Base-by-base conservation (phyloP, 176 grass and related monocot species). In the Musa acuminata region DNA sequence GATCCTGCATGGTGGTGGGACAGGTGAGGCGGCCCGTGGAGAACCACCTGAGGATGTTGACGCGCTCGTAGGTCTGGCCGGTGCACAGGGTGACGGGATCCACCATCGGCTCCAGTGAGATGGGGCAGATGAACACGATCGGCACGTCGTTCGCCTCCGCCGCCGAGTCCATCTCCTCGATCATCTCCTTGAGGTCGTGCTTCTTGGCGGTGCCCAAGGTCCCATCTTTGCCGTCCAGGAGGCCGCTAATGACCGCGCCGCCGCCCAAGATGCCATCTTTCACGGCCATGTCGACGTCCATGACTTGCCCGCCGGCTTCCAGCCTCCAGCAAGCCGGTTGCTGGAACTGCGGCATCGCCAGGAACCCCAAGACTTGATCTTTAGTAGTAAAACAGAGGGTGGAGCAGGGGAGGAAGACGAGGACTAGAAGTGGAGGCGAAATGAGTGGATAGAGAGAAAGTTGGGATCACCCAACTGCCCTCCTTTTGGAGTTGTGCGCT, bases 61-160 rank as follows among this genome's bases (percentile, higher is more conserved):
- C 73, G 55, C 92, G 84, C 84, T 96, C 92, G 80, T 96, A 96
- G 19, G 92, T 96, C 80, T 96, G 92, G 9, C 92, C 92, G 48
- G 92, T 96, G 89, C 92, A 96, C 35, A 96, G 92, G 70, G 92
- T 96, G 54, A 89, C 92, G 64, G 92, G 92, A 89, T 96, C 92
- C 80, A 96, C 84, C 92, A 96, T 96, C 9, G 92, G 89, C 55
- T 92, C 92, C 9, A 96, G 89, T 0, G 92, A 96, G 71, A 96
- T 96, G 43, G 92, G 92, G 82, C 92, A 96, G 78, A 96, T 92
- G 82, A 96, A 92, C 55, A 96, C 92, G 3, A 80, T 79, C 7
- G 92, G 92, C 54, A 96, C 86, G 2, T 82, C 89, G 83, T 52
- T 83, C 86, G 35, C 35, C 35, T 13, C 80, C 92, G 25, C 82